Conservation (phyloP, 495 filamentous ascomycete genomes). For the Filosporella fistucella region DNA sequence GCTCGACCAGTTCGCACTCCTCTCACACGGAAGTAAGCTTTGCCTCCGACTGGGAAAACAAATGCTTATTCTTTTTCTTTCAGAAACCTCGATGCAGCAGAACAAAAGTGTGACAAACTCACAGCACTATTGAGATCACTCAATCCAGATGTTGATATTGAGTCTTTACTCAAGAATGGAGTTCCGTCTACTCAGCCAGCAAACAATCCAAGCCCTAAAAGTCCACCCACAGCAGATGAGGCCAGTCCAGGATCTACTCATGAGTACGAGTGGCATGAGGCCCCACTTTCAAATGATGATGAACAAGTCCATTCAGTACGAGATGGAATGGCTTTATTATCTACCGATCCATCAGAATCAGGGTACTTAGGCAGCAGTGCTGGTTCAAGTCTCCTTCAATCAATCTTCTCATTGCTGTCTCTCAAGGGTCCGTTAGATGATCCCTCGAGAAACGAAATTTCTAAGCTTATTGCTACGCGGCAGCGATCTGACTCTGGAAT, state of each 20-base stretch:
- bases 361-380: slow-evolving; percentile 35
- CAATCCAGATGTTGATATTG: slow-evolving; percentile 29
- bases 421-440: slow-evolving; percentile 10
- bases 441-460: slow-evolving; percentile 3
- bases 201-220: slow-evolving; percentile 7
- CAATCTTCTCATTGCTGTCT: slow-evolving; percentile 6
- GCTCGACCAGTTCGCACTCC: slow-evolving; percentile 28
- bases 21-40: slow-evolving; percentile 28
- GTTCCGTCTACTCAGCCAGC: slow-evolving; percentile 1
- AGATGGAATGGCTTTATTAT: slow-evolving; percentile 48
- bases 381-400: slow-evolving; percentile 8
- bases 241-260: slow-evolving; percentile 20
- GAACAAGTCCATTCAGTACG: slow-evolving; percentile 6
- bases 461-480: slow-evolving; percentile 2
- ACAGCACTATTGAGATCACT: slow-evolving; percentile 24
- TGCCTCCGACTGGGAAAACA: too few species aligned
- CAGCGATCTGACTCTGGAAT: slow-evolving; percentile 5
- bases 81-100: slow-evolving; percentile 30
- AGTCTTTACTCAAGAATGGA: slow-evolving; percentile 19
- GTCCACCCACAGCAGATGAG: slow-evolving; percentile 16
- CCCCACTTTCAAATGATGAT: slow-evolving; percentile 9
- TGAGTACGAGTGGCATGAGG: slow-evolving; percentile 29
- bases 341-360: slow-evolving; percentile 42
- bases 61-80: neutral
- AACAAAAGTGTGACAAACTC: slow-evolving; percentile 26